Evolutionary conservation across 345 rosid species (phyloP), one percentile per base, ranked within the genome.

Genomic region (Moricandia moricandioides): DNA sequence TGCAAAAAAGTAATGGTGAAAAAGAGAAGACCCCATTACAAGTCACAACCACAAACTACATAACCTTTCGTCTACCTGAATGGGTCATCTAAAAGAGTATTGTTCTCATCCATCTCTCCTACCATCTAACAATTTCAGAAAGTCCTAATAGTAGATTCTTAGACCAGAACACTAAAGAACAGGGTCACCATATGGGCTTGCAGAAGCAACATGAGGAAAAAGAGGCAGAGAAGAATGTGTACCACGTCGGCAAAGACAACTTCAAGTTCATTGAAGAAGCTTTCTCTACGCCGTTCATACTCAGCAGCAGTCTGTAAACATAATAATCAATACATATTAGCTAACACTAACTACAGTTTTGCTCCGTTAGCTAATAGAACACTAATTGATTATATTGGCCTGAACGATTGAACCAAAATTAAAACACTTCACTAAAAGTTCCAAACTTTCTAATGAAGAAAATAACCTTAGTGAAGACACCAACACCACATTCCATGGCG

Each of bases 181-280:
- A 17, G 5, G 26, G 7, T 30, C 40, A 63, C 31, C 55, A 64
- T 24, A 43, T 4, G 21, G 31, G 37, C 24, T 8, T 17, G 31
- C 18, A 31, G 26, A 55, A 21, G 6, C 6, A 1, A 24, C 31
- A 55, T 31, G 27, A 17, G 13, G 45, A 39, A 8, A 24, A 45
- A 56, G 31, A 2, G 40, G 16, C 10, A 40, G 21, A 65, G 63
- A 57, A 13, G 54, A 26, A 73, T 51, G 1, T 83, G 68, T 90
- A 94, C 97, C 97, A 94, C 97, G 72, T 94, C 99, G 5, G 97
- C 96, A 69, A 82, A 88, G 56, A 94, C 96, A 71, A 94, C 86
- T 80, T 91, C 99, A 13, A 94, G 83, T 85, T 95, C 99, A 40
- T 95, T 92, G 84, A 88, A 95, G 75, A 95, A 92, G 73, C 88